Evolutionary conservation across 352 stramenopile genomes (phyloP), one percentile per base, ranked within the genome.

Genomic region (Phytophthora foliorum): DNA sequence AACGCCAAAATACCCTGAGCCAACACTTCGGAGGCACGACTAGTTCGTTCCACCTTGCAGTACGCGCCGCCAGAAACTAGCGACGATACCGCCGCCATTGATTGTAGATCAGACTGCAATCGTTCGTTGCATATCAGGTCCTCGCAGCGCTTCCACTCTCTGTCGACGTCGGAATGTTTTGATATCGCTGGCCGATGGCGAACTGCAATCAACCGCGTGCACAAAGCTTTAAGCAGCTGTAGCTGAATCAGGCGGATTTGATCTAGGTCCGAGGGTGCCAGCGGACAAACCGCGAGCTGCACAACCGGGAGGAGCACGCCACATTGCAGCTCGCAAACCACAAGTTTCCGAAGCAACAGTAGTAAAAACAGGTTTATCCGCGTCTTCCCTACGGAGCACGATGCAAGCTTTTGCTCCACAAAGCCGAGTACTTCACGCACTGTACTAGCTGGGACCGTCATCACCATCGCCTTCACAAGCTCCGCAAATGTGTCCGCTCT

Each of bases 331-430:
- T 76, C 57, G 24, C 67, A 71, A 6, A 69, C 69, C 16, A 83
- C 63, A 19, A 86, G 58, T 51, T 84, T 86, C 42, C 77, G 77
- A n/a, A 90, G 74, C 39, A 90, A 24, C 17, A 87, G 56, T 51
- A 90, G 42, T 14, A 90, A 45, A 59, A 90, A 90, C 57, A 85
- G 17, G 58, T 90, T 90, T 41, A 85, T 67, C 22, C 68, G 75
- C 46, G 68, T 75, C 39, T 74, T 72, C 16, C 67, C 73, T 6
- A 69, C 51, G 9, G 57, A 70, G 38, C 81, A 90, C 36, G 79
- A 87, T 32, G 65, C 55, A 8, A 90, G 46, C 13, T 88, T 76
- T n/a, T 86, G 77, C 44, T 86, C 72, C 45, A 84, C 67, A 39
- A 84, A 90, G 29, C 27, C 58, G 8, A 75, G 32, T 16, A 88